phyloP scores from a whole-genome alignment of 148 eudicot species.

The Chenopodium quinoa region DNA sequence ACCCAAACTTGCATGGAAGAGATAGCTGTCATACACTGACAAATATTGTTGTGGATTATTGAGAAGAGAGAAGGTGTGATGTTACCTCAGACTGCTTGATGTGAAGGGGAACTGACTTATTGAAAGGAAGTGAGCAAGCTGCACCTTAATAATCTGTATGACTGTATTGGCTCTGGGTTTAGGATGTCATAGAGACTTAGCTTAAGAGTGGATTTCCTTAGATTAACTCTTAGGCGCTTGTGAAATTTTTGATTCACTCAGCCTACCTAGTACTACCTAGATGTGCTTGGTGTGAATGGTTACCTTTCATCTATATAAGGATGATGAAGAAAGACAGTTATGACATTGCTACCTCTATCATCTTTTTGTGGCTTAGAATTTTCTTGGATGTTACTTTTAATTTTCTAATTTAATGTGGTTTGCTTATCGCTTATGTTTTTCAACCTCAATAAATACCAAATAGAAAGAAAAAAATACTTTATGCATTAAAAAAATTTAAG shows the following conservation, averaged over 20 bases:
- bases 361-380: neutral
- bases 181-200: neutral
- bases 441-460: no score
- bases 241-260: neutral
- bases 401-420: no score
- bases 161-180: neutral
- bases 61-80: neutral
- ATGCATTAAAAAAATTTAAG: no score
- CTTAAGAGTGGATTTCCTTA: neutral
- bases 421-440: no score
- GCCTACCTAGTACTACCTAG: neutral
- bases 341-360: neutral
- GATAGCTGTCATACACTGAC: constrained; percentile 1
- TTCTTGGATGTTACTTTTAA: neutral
- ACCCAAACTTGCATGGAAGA: neutral
- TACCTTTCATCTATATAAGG: neutral
- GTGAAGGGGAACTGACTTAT: neutral
- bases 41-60: neutral
- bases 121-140: neutral
- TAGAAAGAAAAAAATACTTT: no score
- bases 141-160: neutral
- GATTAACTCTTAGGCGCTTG: neutral
- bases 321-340: neutral
- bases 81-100: neutral
- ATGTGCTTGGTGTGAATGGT: neutral